Conservation (phyloP, 768 basidiomycete genomes). For the Mycena leptocephala region DNA sequence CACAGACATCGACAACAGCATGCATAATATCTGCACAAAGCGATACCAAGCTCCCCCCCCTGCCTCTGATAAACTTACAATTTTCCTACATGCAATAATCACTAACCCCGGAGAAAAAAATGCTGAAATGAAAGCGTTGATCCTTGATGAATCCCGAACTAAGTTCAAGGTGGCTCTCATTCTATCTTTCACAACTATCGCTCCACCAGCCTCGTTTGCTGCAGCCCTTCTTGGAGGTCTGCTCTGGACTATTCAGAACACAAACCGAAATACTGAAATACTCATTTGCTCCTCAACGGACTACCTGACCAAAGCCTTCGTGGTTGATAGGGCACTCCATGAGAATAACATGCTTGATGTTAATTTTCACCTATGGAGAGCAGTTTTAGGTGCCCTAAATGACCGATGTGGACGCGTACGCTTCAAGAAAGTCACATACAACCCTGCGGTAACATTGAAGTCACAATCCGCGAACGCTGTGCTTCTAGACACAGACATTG, state of each 20-base stretch:
- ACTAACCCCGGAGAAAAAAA: not conserved
- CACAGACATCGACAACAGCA: not conserved
- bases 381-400: not conserved
- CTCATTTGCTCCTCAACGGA: too few species aligned
- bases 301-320: too few species aligned
- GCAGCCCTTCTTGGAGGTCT: not conserved
- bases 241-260: not conserved
- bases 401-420: not conserved
- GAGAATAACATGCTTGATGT: too few species aligned
- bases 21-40: not conserved
- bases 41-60: not conserved
- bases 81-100: conserved; percentile 1
- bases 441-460: not conserved
- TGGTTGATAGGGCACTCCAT: too few species aligned
- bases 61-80: not conserved
- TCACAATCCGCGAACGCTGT: too few species aligned
- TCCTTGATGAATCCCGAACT: not conserved
- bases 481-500: too few species aligned
- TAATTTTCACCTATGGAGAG: not conserved
- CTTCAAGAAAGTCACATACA: not conserved
- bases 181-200: too few species aligned
- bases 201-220: not conserved
- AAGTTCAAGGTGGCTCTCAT: too few species aligned
- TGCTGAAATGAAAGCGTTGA: not conserved
- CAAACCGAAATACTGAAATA: not conserved